Conservation (phyloP, 2,329 filamentous ascomycete species). For the Diaporthe ilicicola region DNA sequence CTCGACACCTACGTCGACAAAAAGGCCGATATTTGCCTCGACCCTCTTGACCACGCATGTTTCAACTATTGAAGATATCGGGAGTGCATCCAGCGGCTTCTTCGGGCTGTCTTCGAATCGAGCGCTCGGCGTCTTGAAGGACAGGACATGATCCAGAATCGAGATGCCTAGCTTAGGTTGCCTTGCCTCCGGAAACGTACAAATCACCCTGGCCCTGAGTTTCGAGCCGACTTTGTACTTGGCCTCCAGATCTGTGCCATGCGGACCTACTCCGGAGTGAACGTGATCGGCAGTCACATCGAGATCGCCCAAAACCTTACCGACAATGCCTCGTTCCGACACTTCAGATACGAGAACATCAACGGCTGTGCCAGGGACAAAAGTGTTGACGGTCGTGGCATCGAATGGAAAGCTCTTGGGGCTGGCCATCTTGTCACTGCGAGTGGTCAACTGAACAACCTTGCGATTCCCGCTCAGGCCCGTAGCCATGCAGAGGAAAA, state of each 20-base stretch:
- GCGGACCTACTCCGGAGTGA: constrained; percentile 81
- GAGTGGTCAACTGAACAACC: constrained; percentile 84
- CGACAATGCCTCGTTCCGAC: constrained; percentile 76
- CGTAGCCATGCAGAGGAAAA: constrained; percentile 83
- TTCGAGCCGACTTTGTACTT: constrained; percentile 87
- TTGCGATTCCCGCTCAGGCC: constrained; percentile 80
- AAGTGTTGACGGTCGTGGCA: constrained; percentile 87
- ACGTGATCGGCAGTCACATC: constrained; percentile 91
- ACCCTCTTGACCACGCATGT: constrained; percentile 83
- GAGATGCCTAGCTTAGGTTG: constrained; percentile 88
- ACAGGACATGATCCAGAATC: constrained; percentile 82
- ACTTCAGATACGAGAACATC: constrained; percentile 85
- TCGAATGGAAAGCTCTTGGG: constrained; percentile 72
- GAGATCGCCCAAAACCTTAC: constrained; percentile 91
- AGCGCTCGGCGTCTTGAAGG: constrained; percentile 60
- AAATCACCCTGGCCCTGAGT: constrained; percentile 86
- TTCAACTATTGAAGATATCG: constrained; percentile 79
- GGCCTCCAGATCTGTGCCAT: constrained; percentile 74
- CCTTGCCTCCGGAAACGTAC: constrained; percentile 82
- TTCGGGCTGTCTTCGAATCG: constrained; percentile 52
- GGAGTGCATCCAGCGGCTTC: constrained; percentile 66
- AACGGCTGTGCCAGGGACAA: constrained; percentile 89
- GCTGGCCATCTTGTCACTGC: constrained; percentile 74
- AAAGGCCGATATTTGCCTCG: constrained; percentile 81
- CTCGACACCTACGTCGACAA: constrained; percentile 74